Evolutionary conservation across 192 early-diverging fungal species (phyloP).

Genomic region (Rhizoclosmatium sp.): DNA sequence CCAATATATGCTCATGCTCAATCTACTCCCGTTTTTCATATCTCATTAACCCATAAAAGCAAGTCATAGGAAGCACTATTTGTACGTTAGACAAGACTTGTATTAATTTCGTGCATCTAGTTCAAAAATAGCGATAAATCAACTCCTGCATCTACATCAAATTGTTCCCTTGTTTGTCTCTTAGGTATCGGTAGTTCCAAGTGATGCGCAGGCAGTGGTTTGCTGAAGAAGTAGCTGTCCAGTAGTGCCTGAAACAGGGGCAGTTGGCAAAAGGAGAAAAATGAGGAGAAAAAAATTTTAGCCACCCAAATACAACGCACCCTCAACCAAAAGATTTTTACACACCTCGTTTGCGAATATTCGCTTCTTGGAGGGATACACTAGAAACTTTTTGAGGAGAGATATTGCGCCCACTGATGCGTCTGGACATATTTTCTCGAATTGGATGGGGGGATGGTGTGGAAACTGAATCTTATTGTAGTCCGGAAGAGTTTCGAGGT

Average conservation of each 20-base stretch:
- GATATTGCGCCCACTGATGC: constrained; percentile 53
- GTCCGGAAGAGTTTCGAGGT: constrained; percentile 60
- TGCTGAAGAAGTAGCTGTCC: constrained; percentile 62
- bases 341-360: constrained; percentile 57
- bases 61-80: too few species aligned
- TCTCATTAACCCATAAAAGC: too few species aligned
- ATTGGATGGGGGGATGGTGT: constrained; percentile 34
- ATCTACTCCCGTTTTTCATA: too few species aligned
- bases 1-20: too few species aligned
- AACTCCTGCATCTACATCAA: constrained; percentile 54
- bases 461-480: constrained; percentile 72
- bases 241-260: constrained; percentile 51
- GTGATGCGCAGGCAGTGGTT: constrained; percentile 64
- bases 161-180: constrained; percentile 52
- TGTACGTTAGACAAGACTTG: too few species aligned
- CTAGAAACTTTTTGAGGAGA: constrained; percentile 60
- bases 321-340: background rate
- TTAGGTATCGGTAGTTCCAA: constrained; percentile 65
- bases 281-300: background rate
- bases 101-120: too few species aligned
- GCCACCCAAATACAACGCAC: background rate
- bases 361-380: constrained; percentile 53
- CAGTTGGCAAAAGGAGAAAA: background rate
- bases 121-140: constrained; percentile 48
- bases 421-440: constrained; percentile 59